Base-by-base conservation (phyloP, 202 grass and related monocot species). In the Hordeum pubiflorum region DNA sequence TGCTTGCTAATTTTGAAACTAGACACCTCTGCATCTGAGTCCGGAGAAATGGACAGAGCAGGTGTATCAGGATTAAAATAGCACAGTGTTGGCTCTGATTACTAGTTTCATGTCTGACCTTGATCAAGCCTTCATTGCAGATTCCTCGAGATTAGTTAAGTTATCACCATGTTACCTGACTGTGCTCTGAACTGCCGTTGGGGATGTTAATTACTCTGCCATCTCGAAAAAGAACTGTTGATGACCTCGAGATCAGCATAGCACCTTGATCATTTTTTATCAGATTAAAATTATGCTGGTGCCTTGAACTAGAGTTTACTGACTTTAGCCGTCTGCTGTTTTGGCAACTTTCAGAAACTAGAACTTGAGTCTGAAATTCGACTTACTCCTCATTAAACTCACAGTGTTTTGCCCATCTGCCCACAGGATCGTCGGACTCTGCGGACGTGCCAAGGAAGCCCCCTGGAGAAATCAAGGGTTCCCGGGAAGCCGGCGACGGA, bases 341-440 rank as follows among this genome's bases (percentile, higher is more conserved):
- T 34, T 46, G 13, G 7, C 37, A 39, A 39, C n/a, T 7, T 39
- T 39, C 37, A 50, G 5, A 26, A n/a, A 13, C 1, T 8, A 8
- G 31, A 6, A 24, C 10, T 48, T 67, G 9, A 2, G 1, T n/a
- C 75, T 27, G 17, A 34, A 46, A 20, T 6, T 10, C 4, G 9
- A 56, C 3, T 57, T 27, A 41, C n/a, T 1, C 3, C 68, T 31
- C 14, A 55, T 18, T 39, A 43, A 85, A 1, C 6, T 52, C 38
- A 72, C 23, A 3, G 0, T n/a, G 4, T 50, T 75, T 54, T 32
- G 43, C 21, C 0, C 15, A 1, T 50, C 1, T 43, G 12, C 7
- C 12, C 39, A 7, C 79, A 89, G 88, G 88, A 89, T 18, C 88
- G 88, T 10, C 83, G 75, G 9, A 70, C 40, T 44, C 32, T 74